phyloP scores from a whole-genome alignment of 2,329 filamentous ascomycete genomes.

The Leptosphaerulina australis region DNA sequence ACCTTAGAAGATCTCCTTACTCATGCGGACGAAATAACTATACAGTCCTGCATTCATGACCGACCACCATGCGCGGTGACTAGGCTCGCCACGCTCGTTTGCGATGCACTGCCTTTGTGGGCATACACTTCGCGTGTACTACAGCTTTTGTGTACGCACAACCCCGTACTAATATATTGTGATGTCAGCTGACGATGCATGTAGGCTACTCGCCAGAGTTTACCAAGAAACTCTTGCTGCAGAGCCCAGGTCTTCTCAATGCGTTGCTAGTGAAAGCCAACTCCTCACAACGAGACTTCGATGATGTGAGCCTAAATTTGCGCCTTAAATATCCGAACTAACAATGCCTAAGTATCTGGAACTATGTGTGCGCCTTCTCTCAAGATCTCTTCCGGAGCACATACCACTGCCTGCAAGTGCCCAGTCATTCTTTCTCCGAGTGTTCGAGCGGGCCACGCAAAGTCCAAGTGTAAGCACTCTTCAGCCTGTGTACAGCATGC shows the following conservation, averaged over 20 bases:
- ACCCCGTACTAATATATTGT: conserved; percentile 11
- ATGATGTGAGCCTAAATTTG: conserved; percentile 32
- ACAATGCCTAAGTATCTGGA: conserved; percentile 28
- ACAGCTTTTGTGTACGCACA: conserved; percentile 53
- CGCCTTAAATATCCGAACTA: neutral
- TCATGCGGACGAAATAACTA: conserved; percentile 39
- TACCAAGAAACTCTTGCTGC: conserved; percentile 36
- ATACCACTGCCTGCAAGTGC: conserved; percentile 42
- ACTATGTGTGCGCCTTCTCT: conserved; percentile 43
- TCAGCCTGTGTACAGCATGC: conserved; percentile 39
- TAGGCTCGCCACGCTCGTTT: conserved; percentile 50
- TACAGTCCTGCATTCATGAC: conserved; percentile 54
- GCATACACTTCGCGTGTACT: conserved; percentile 59
- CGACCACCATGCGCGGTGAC: conserved; percentile 58
- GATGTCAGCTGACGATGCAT: neutral
- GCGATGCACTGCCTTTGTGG: conserved; percentile 59
- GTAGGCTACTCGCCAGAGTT: conserved; percentile 42
- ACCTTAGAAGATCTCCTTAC: conserved; percentile 46
- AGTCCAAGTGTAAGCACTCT: conserved; percentile 34
- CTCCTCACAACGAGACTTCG: conserved; percentile 36
- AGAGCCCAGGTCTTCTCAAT: conserved; percentile 41
- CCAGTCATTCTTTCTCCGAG: conserved; percentile 42
- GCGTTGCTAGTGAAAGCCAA: conserved; percentile 43
- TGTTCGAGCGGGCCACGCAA: conserved; percentile 38
- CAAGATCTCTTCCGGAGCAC: conserved; percentile 37